Evolutionary conservation across 257 asterid species (phyloP).

Genomic region (Solanum acaule): DNA sequence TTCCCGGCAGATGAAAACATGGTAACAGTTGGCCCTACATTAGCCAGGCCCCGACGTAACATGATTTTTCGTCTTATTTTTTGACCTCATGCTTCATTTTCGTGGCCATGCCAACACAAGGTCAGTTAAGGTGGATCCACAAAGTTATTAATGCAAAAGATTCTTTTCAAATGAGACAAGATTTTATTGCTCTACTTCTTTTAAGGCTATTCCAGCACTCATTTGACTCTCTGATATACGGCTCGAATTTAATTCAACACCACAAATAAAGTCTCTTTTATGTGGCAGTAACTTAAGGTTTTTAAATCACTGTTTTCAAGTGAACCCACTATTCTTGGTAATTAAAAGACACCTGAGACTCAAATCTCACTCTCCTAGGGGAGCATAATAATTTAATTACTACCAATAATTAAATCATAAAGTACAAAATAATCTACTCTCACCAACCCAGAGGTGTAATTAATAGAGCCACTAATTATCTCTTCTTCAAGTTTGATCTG

Average conservation of each 20-base stretch:
- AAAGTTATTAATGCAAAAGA: background rate
- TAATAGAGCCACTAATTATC: background rate
- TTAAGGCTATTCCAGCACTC: constrained; percentile 12
- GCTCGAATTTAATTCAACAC: background rate
- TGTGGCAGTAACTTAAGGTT: background rate
- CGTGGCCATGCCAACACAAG: background rate
- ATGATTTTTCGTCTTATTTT: background rate
- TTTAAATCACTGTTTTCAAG: background rate
- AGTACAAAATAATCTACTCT: background rate
- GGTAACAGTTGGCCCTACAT: background rate
- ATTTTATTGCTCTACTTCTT: constrained; percentile 12
- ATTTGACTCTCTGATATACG: background rate
- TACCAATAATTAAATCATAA: background rate
- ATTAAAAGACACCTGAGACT: constrained; percentile 16
- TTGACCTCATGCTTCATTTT: background rate
- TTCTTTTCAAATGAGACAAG: constrained; percentile 6
- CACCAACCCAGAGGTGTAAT: background rate
- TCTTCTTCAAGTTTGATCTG: background rate
- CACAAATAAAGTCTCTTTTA: background rate
- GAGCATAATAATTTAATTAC: background rate
- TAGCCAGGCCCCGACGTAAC: background rate
- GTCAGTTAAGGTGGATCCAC: background rate
- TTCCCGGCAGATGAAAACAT: constrained; percentile 14
- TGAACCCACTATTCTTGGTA: constrained; percentile 16
- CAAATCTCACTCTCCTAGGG: background rate